A percentile compares a stretch with the other conserved stretches of the same genome.
Evolutionary conservation across 169 alveolate genomes (phyloP).

Genomic region (Plasmodium cynomolgi): DNA sequence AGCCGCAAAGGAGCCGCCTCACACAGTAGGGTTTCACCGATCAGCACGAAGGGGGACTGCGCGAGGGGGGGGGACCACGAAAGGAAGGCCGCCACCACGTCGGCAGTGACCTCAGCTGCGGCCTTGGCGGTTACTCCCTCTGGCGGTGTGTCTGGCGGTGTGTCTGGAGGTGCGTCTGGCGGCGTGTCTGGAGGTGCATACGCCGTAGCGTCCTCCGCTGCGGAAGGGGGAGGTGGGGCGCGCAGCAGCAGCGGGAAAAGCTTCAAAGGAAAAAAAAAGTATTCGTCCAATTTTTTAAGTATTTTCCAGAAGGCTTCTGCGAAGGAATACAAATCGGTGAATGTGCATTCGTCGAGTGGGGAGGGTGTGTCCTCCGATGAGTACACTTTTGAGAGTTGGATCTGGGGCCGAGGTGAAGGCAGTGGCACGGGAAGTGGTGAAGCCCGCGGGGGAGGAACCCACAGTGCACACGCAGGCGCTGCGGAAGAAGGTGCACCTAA

Average conservation of each 20-base stretch:
- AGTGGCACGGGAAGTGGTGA: not conserved
- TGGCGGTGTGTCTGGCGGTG: not conserved
- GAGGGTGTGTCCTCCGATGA: not conserved
- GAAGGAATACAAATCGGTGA: constrained; percentile 37
- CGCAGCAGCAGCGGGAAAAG: not conserved
- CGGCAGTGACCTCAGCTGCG: not conserved
- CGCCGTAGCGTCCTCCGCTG: not conserved
- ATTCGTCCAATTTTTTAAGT: constrained; percentile 33
- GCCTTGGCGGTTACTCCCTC: no score
- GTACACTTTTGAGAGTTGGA: not conserved
- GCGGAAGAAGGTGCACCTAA: not conserved
- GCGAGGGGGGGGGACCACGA: not conserved
- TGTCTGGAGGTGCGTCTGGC: not conserved
- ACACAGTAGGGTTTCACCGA: not conserved
- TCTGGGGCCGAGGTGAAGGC: not conserved
- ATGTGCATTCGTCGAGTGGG: not conserved
- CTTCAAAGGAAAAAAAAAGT: constrained; percentile 11
- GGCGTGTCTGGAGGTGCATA: not conserved
- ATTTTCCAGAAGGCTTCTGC: constrained; percentile 20
- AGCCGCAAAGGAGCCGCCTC: not conserved
- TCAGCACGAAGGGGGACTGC: not conserved
- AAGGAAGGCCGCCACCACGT: not conserved
- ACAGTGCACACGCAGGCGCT: not conserved
- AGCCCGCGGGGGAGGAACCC: not conserved
- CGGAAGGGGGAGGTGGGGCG: not conserved